phyloP scores from a whole-genome alignment of 2,329 filamentous ascomycete species.

The Aspergillus niger region DNA sequence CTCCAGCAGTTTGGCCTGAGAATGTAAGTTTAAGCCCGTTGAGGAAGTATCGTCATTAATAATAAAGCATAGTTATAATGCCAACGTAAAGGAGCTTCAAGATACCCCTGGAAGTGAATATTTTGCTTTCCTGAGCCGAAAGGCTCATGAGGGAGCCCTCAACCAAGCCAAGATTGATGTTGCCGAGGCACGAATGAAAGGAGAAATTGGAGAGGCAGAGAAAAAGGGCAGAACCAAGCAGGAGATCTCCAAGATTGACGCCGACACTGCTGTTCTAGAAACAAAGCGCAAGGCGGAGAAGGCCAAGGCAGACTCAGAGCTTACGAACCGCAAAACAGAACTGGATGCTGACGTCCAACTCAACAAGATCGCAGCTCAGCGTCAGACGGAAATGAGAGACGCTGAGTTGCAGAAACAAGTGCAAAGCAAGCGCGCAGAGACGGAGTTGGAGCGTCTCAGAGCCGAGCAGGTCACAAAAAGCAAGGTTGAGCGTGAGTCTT shows the following conservation, averaged over 20 bases:
- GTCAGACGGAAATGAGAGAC: conserved; percentile 73
- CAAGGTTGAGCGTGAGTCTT: conserved; percentile 51
- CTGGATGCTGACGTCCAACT: conserved; percentile 75
- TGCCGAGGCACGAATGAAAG: conserved; percentile 61
- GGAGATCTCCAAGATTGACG: conserved; percentile 84
- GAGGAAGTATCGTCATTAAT: neutral
- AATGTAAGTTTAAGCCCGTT: conserved; percentile 51
- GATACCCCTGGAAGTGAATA: conserved; percentile 81
- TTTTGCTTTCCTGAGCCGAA: conserved; percentile 77
- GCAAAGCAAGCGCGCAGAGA: conserved; percentile 73
- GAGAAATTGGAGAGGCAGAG: conserved; percentile 67
- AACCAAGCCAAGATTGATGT: conserved; percentile 73
- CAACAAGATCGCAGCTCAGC: conserved; percentile 71
- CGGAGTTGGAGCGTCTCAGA: conserved; percentile 77
- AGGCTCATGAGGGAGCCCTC: conserved; percentile 81
- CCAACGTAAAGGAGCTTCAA: conserved; percentile 83
- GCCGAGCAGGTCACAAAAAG: conserved; percentile 79
- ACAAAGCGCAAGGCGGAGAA: conserved; percentile 83
- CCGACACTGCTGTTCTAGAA: conserved; percentile 80
- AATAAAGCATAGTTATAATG: conserved; percentile 56
- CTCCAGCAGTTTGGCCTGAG: conserved; percentile 77
- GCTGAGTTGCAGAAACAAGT: conserved; percentile 79
- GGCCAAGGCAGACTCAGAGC: conserved; percentile 72
- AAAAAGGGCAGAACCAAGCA: conserved; percentile 80
- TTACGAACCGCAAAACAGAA: conserved; percentile 71